These are phyloP conservation scores for Penicillium lagena DNA, from an alignment of 495 filamentous ascomycete species.

Conservation along the genomic window DNA sequence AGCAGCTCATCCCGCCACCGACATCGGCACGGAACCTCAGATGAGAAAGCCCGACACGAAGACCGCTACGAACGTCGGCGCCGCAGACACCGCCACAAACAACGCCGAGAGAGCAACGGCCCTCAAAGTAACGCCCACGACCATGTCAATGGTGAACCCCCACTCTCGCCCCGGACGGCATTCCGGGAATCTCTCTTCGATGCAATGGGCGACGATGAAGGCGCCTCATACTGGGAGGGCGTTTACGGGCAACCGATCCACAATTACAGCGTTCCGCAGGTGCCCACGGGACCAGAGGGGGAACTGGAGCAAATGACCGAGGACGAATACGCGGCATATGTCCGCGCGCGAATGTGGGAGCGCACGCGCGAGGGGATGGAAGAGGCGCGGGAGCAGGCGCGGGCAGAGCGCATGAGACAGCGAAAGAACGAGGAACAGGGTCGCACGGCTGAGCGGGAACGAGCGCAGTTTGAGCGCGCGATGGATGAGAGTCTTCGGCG, in stretches of 20 bases:
- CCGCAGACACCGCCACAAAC: conserved; percentile 11
- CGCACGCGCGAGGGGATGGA: conserved; percentile 62
- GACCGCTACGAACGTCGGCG: conserved; percentile 20
- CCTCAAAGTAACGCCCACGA: too few relatives aligned
- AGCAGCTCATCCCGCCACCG: conserved; percentile 24
- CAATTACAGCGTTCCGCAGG: conserved; percentile 42
- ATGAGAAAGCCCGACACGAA: not conserved
- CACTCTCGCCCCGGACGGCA: conserved; percentile 55
- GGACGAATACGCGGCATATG: conserved; percentile 81
- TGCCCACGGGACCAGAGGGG: conserved; percentile 36
- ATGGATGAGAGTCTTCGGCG: conserved; percentile 50
- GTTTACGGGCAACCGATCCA: conserved; percentile 94
- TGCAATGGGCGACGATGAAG: conserved; percentile 97
- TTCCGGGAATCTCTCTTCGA: conserved; percentile 98
- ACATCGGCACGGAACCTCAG: conserved; percentile 12
- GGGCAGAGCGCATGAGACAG: conserved; percentile 47
- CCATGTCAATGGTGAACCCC: too few relatives aligned
- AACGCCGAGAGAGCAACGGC: not conserved
- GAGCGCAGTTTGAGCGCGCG: conserved; percentile 30
- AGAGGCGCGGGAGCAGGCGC: conserved; percentile 57
- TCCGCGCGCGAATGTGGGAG: conserved; percentile 89
- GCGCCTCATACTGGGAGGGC: conserved; percentile 86
- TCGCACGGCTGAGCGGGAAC: conserved; percentile 27
- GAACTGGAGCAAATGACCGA: conserved; percentile 83
- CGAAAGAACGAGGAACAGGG: conserved; percentile 31